A percentile compares a stretch with the other conserved stretches of the same genome.
phyloP scores from a whole-genome alignment of 140 eudicot species.

The Erigeron philadelphicus region DNA sequence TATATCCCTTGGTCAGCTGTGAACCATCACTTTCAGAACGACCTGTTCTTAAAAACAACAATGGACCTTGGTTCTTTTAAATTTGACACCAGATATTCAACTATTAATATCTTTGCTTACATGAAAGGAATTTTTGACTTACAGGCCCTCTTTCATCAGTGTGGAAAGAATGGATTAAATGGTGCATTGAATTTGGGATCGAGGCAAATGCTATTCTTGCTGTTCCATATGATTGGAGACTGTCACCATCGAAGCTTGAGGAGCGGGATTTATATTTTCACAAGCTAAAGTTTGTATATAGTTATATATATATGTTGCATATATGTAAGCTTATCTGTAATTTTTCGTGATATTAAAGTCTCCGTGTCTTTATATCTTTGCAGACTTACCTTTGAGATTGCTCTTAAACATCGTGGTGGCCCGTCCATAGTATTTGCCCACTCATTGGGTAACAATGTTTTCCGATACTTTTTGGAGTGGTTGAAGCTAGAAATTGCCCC shows the following conservation, averaged over 20 bases:
- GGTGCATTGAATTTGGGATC: conserved; percentile 96
- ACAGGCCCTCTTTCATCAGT: conserved; percentile 97
- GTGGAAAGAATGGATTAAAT: conserved; percentile 97
- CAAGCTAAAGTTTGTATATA: conserved; percentile 70
- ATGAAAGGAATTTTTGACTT: conserved; percentile 12
- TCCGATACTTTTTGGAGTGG: conserved; percentile 97
- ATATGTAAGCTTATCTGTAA: neutral
- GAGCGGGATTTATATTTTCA: conserved; percentile 90
- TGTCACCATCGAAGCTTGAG: conserved; percentile 83
- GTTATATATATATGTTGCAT: neutral
- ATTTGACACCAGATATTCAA: neutral
- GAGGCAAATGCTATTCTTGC: conserved; percentile 95
- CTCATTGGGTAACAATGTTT: conserved; percentile 91
- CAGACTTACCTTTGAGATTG: conserved; percentile 89
- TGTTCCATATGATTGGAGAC: conserved; percentile 93
- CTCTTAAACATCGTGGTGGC: conserved; percentile 93
- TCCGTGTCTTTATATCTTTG: conserved; percentile 16
- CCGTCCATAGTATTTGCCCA: conserved; percentile 95
- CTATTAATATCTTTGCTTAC: conserved; percentile 16
- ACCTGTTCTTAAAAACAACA: neutral
- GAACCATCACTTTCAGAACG: neutral
- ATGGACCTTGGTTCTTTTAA: conserved; percentile 5
- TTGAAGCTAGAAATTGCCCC: conserved; percentile 92
- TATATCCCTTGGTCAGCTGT: neutral
- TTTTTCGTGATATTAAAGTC: neutral